These are phyloP conservation scores for Starmera quercuum DNA, from an alignment of 805 yeast genomes.

Conservation along the genomic window DNA sequence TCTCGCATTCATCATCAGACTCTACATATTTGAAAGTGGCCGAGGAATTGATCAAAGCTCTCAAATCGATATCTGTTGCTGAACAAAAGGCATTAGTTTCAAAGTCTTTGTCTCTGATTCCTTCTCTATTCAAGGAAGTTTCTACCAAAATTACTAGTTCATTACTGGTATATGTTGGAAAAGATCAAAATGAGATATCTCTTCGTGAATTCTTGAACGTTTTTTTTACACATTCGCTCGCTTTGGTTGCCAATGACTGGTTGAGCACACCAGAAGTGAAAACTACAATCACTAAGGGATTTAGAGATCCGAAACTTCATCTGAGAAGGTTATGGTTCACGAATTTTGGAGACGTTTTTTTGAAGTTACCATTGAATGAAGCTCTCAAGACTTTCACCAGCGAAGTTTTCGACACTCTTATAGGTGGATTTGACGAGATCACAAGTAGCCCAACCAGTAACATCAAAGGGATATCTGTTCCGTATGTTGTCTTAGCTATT, in stretches of 20 bases:
- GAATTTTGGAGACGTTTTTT: slow-evolving; percentile 33
- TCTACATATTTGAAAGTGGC: slow-evolving; percentile 28
- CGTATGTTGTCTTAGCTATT: slow-evolving; percentile 38
- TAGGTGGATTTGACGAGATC: slow-evolving; percentile 34
- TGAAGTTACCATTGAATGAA: slow-evolving; percentile 5
- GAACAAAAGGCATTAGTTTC: slow-evolving; percentile 59
- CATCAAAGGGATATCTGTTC: slow-evolving; percentile 34
- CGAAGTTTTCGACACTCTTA: slow-evolving; percentile 19
- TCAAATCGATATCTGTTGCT: slow-evolving; percentile 51
- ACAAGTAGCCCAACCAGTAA: slow-evolving; percentile 44
- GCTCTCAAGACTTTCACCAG: slow-evolving; percentile 9
- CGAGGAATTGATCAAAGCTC: slow-evolving; percentile 46
- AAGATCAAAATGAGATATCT: slow-evolving; percentile 71
- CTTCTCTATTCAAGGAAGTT: slow-evolving; percentile 18
- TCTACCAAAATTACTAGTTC: slow-evolving; percentile 33
- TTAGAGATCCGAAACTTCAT: slow-evolving; percentile 54
- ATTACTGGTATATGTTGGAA: slow-evolving; percentile 46
- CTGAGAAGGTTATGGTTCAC: slow-evolving; percentile 64
- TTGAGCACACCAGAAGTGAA: slow-evolving; percentile 14
- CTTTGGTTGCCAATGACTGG: slow-evolving; percentile 16
- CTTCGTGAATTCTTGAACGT: slow-evolving; percentile 42
- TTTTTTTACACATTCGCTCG: slow-evolving; percentile 37
- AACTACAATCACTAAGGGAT: slow-evolving; percentile 37
- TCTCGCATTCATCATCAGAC: slow-evolving; percentile 24
- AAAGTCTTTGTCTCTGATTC: slow-evolving; percentile 30